A percentile compares a stretch with the other conserved stretches of the same genome.
These are phyloP conservation scores for Annulohypoxylon moriforme DNA, from an alignment of 495 filamentous ascomycete genomes.

Conservation along the genomic window DNA sequence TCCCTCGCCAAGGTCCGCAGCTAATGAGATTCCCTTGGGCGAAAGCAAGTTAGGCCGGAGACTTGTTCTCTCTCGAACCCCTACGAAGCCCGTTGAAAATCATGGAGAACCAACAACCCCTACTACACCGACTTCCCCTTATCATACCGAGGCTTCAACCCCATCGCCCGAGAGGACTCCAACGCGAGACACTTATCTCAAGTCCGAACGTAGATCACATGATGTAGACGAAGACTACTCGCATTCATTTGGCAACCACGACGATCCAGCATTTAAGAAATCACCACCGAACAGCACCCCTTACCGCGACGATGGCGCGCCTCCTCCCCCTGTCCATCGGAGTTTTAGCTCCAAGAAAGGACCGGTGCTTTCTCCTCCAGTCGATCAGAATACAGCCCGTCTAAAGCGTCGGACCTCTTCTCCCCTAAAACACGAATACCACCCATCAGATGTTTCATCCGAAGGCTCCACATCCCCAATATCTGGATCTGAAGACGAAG, in stretches of 20 bases:
- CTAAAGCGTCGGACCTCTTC: slow-evolving; percentile 83
- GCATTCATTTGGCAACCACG: slow-evolving; percentile 43
- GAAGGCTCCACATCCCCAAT: slow-evolving; percentile 61
- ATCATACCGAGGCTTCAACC: slow-evolving; percentile 25
- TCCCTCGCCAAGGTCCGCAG: slow-evolving; percentile 63
- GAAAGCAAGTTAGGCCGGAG: slow-evolving; percentile 60
- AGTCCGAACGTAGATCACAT: slow-evolving; percentile 28
- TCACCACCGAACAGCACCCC: slow-evolving; percentile 59
- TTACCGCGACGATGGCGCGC: slow-evolving; percentile 57
- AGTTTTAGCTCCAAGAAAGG: slow-evolving; percentile 55
- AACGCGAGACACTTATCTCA: slow-evolving; percentile 44
- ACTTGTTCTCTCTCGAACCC: slow-evolving; percentile 32
- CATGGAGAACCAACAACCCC: slow-evolving; percentile 39
- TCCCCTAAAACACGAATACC: slow-evolving; percentile 97
- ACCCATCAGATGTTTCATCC: slow-evolving; percentile 79
- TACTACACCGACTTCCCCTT: slow-evolving; percentile 36
- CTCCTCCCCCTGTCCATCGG: slow-evolving; percentile 65
- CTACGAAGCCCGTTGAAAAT: slow-evolving; percentile 27
- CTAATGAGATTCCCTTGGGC: slow-evolving; percentile 79
- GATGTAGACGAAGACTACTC: slow-evolving; percentile 15
- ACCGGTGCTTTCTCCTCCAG: slow-evolving; percentile 61
- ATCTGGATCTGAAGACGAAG: slow-evolving; percentile 54
- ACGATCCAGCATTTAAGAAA: slow-evolving; percentile 49
- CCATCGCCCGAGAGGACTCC: slow-evolving; percentile 47
- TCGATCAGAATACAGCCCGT: slow-evolving; percentile 54